Conservation (phyloP, 1,284 basidiomycete species). For the Tremellales sp. region DNA sequence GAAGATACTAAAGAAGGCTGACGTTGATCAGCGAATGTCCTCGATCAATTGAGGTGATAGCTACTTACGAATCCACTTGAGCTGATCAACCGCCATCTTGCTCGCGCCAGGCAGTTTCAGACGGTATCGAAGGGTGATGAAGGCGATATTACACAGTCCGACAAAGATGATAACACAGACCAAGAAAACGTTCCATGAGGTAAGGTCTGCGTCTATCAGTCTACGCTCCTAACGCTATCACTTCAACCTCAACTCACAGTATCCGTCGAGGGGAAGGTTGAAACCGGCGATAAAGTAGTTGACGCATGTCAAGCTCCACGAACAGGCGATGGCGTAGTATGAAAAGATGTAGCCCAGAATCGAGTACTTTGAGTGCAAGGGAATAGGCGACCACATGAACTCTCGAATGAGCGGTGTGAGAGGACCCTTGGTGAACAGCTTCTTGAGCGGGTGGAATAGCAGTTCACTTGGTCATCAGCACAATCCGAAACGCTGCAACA, state of each 20-base stretch:
- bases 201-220: constrained; percentile 12
- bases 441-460: constrained; percentile 67
- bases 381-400: constrained; percentile 73
- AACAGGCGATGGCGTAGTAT: constrained; percentile 74
- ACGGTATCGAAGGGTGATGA: constrained; percentile 69
- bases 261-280: constrained; percentile 14
- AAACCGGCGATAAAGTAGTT: constrained; percentile 71
- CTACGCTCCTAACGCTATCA: no score
- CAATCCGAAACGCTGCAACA: constrained; percentile 3
- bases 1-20: constrained; percentile 67
- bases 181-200: constrained; percentile 48
- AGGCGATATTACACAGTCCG: constrained; percentile 65
- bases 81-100: constrained; percentile 59
- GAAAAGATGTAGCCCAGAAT: constrained; percentile 69
- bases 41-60: background rate
- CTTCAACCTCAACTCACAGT: constrained; percentile 23
- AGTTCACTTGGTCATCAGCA: constrained; percentile 60
- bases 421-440: constrained; percentile 69
- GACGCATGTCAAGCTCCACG: constrained; percentile 59
- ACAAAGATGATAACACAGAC: constrained; percentile 73
- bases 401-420: constrained; percentile 68
- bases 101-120: constrained; percentile 60
- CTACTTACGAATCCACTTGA: constrained; percentile 57
- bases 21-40: no score
- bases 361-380: constrained; percentile 73